Base-by-base conservation (phyloP, 2,329 filamentous ascomycete genomes). In the Epichloe sp. region DNA sequence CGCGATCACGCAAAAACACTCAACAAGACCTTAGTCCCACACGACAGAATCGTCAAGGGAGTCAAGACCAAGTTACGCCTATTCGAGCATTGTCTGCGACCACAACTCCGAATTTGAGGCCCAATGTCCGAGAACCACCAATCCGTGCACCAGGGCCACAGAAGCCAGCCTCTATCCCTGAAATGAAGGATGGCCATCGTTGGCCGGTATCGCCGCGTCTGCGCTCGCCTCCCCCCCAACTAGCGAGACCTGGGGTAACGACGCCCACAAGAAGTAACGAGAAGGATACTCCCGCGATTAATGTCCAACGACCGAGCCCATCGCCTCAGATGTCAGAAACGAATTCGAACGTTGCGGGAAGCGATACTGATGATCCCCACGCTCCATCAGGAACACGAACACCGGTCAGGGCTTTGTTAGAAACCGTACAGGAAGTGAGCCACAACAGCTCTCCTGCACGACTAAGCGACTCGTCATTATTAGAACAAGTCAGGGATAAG, bases 351-450 rank as follows among this genome's bases (percentile, higher is more conserved):
- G 68, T 65, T 50, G 70, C 71, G 11, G 77, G 80, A 54, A 74
- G 68, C 57, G 78, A 81, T 55, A 66, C 66, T 51, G 78, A 80
- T 57, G 78, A 80, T 40, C 56, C 63, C 11, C 65, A 71, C 40
- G 58, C 59, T 44, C 67, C 68, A 44, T 69, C 77, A 19, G 80
- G 79, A 47, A 71, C 79, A 69, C 71, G 76, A 62, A 80, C 81
- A 17, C 79, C 81, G 21, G 76, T 73, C 36, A 73, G 76, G 49
- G 80, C 83, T 47, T 80, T 79, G 46, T 71, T 96, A 52, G 91
- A 95, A 68, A 96, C 93, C 0, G 91, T 97, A 15, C 86, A 95
- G 64, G 91, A 96, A 73, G 83, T 85, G 50, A 93, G 88, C 68
- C 79, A 88, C 54, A 82, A 85, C 43, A 82, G 80, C 47, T 86